These are phyloP conservation scores for Saccharomyces uvarum DNA, from an alignment of 1,139 yeast genomes.

Conservation along the genomic window DNA sequence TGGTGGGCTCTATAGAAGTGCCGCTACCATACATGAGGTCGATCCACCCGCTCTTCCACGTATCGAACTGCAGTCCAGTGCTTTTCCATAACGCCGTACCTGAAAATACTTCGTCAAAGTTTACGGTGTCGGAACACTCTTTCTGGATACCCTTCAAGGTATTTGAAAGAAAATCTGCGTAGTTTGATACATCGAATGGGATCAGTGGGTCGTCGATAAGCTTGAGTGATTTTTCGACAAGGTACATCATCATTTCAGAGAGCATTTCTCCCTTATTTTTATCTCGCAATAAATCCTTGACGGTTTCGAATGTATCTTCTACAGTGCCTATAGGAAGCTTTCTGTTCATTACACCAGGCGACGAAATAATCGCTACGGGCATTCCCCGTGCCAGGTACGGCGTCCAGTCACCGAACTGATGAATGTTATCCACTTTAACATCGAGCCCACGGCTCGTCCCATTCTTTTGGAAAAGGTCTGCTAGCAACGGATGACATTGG, in stretches of 20 bases:
- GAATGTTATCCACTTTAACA: conserved; percentile 30
- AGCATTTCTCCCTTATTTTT: conserved; percentile 1
- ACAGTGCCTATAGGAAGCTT: conserved; percentile 54
- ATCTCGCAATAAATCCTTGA: conserved; percentile 37
- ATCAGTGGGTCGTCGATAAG: conserved; percentile 68
- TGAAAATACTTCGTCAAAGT: conserved; percentile 26
- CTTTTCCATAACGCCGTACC: conserved; percentile 33
- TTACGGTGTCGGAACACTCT: conserved; percentile 33
- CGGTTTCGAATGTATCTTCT: conserved; percentile 58
- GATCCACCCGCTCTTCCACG: conserved; percentile 30
- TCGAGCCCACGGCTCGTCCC: conserved; percentile 20
- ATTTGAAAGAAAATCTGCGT: conserved; percentile 40
- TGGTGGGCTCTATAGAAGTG: conserved; percentile 30
- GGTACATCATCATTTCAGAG: conserved; percentile 49
- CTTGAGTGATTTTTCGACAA: conserved; percentile 47
- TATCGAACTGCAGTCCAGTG: conserved; percentile 36
- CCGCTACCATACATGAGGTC: conserved; percentile 24
- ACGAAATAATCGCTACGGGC: conserved; percentile 45
- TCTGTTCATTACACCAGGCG: conserved; percentile 35
- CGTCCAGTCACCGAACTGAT: conserved; percentile 54
- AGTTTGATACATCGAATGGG: conserved; percentile 55
- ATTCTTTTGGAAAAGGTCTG: conserved; percentile 31
- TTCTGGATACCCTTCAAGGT: conserved; percentile 45
- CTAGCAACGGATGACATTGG: conserved; percentile 62
- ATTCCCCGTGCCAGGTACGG: conserved; percentile 53